Base-by-base conservation (phyloP, 2,329 filamentous ascomycete genomes). In the Colletotrichum sojae region DNA sequence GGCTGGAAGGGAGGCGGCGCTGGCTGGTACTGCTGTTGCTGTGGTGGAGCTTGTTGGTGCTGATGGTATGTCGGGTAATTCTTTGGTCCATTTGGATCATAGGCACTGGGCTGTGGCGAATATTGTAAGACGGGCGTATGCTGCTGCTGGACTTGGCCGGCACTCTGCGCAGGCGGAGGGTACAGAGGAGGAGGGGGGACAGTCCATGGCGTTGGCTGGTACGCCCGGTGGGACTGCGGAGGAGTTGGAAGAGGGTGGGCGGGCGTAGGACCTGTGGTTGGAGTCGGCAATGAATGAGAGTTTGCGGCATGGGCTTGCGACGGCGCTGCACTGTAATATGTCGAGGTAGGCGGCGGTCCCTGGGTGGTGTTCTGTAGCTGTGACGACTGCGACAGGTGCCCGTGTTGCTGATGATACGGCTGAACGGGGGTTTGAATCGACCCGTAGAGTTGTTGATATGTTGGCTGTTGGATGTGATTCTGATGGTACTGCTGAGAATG, bases 1-100 rank as follows among this genome's bases (percentile, higher is more conserved):
- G 54, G 39, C 20, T 69, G 53, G 4, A 63, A 54, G 27, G 18
- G 2, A 8, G 57, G 53, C 10, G 31, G 18, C 9, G 36, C 18
- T 9, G 22, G 40, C 27, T 43, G 66, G 39, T 67, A 46, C 25
- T n/a, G 25, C 52, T 69, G 66, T 8, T 48, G 54, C 27, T 65
- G 66, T 6, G n/a, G 16, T 18, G 18, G 54, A 13, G 43, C 9
- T 12, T 57, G 60, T 39, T 27, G n/a, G 8, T 46, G 16, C 10
- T 53, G 25, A 27, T 53, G 52, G 5, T 65, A 22, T 15, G n/a
- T 15, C n/a, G 40, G 15, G 6, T 69, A 49, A 18, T 59, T 39
- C 10, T 18, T 25, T 13, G 8, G 15, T 4, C 22, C 20, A 31
- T 52, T 51, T 16, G 20, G 13, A n/a, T 16, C 15, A 20, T 9